phyloP scores from a whole-genome alignment of 257 asterid species.

The Linaria vulgaris region DNA sequence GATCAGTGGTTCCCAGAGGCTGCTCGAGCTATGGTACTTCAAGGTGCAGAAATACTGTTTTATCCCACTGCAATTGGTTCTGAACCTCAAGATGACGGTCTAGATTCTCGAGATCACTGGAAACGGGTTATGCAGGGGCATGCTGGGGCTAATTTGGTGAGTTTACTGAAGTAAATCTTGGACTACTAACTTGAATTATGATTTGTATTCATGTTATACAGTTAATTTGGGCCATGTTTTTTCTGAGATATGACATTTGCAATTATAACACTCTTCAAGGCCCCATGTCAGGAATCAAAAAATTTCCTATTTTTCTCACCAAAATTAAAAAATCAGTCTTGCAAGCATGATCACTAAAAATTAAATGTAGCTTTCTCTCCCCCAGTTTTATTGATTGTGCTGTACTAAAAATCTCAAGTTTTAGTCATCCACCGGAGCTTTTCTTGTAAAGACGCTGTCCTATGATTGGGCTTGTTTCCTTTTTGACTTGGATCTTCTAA shows the following conservation, averaged over 20 bases:
- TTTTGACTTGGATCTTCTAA: too few relatives aligned
- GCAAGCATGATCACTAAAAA: not conserved
- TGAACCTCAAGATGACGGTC: constrained; percentile 90
- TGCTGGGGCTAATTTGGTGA: constrained; percentile 93
- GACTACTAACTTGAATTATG: not conserved
- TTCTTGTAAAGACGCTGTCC: too few relatives aligned
- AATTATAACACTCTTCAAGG: constrained; percentile 2
- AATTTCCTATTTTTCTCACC: not conserved
- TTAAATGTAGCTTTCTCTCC: too few relatives aligned
- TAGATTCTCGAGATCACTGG: constrained; percentile 99
- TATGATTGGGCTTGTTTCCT: too few relatives aligned
- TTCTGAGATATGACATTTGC: not conserved
- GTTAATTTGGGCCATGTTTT: not conserved
- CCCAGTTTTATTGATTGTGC: too few relatives aligned
- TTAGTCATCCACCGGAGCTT: too few relatives aligned
- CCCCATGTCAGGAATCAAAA: not conserved
- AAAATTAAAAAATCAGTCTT: not conserved
- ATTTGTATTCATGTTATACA: constrained; percentile 16
- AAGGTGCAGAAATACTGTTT: constrained; percentile 92
- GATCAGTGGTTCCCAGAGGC: constrained; percentile 99
- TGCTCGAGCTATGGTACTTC: constrained; percentile 96
- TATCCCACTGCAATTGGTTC: constrained; percentile 99
- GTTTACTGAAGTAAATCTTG: constrained; percentile 26
- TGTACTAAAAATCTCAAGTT: too few relatives aligned
- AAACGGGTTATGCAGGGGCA: constrained; percentile 98